Percentiles rank a stretch among this genome's conserved stretches.
phyloP scores from a whole-genome alignment of 176 grass and related monocot species.

The Hsuehochloa calcarea region DNA sequence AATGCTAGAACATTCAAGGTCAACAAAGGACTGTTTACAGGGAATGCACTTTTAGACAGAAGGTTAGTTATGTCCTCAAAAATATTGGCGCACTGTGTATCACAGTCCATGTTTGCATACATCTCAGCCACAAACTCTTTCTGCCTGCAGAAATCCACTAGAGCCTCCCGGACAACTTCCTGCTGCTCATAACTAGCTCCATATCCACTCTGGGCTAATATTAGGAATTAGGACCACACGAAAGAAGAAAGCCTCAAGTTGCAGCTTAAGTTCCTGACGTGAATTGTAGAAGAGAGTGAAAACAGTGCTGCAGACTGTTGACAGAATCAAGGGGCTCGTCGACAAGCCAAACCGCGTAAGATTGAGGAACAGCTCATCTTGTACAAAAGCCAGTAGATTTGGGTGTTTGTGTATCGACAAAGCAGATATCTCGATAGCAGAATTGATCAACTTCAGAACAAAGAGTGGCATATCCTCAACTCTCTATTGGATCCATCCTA shows the following conservation, averaged over 20 bases:
- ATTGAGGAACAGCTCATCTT: slow-evolving; percentile 88
- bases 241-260: slow-evolving; percentile 92
- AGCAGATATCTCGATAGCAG: slow-evolving; percentile 70
- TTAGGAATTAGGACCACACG: slow-evolving; percentile 87
- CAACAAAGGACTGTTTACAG: slow-evolving; percentile 82
- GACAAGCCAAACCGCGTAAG: slow-evolving; percentile 96
- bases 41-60: slow-evolving; percentile 94
- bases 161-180: slow-evolving; percentile 86
- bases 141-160: slow-evolving; percentile 96
- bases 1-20: slow-evolving; percentile 84
- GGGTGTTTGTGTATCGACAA: slow-evolving; percentile 58
- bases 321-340: slow-evolving; percentile 86
- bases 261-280: slow-evolving; percentile 80
- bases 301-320: slow-evolving; percentile 85
- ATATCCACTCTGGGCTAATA: slow-evolving; percentile 76
- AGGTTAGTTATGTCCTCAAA: slow-evolving; percentile 93
- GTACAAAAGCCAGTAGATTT: slow-evolving; percentile 74
- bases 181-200: slow-evolving; percentile 95
- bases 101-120: slow-evolving; percentile 97
- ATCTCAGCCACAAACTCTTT: slow-evolving; percentile 97
- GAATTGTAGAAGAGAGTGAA: slow-evolving; percentile 89
- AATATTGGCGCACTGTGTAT: slow-evolving; percentile 81
- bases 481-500: slow-evolving; percentile 71
- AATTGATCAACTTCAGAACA: slow-evolving; percentile 83
- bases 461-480: slow-evolving; percentile 97